Base-by-base conservation (phyloP, 2,329 filamentous ascomycete genomes). In the Colletotrichum sansevieriae region DNA sequence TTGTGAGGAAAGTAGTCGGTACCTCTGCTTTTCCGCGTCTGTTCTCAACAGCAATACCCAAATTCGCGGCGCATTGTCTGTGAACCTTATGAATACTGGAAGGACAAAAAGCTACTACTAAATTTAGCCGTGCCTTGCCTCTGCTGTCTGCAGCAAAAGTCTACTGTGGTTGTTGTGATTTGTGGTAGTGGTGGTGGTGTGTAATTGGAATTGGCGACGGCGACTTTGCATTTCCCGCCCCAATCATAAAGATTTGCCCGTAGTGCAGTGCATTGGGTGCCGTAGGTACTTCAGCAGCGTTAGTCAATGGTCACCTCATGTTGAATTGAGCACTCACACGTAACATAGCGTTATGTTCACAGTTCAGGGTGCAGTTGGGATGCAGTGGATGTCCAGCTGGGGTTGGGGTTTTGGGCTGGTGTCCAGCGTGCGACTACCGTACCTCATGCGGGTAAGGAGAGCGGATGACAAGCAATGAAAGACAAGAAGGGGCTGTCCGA, bases 51-150 rank as follows among this genome's bases (percentile, higher is more conserved):
- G 18, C 33, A 18, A 33, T 54, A 54, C 15, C 11, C 12, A 20
- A 57, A 57, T 12, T 57, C 18, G 25, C 20, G 54, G 54, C 44
- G 59, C 41, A 41, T n/a, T 44, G 64, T 67, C 35, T 44, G 59
- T 57, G 51, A 18, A 29, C 25, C 25, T 25, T 5, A 25, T 7
- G 29, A 29, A 29, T 29, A 1, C 29, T 29, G 35, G 49, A n/a
- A 54, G 49, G 9, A 7, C 29, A 37, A 35, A 29, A 25, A 46
- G 29, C 12, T 33, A 46, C 37, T 65, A n/a, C 64, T 63, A 63
- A 67, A 55, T 56, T 57, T 57, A 57, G 59, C 51, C 29, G 44
- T 56, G 51, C 59, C 33, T 58, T 8, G 29, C n/a, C 46, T 46
- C 18, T 20, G 43, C 33, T 11, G 44, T 49, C 44, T 58, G 46